Evolutionary conservation across 495 filamentous ascomycete genomes (phyloP), one percentile per base, ranked within the genome.

Genomic region (Daldinia decipiens): DNA sequence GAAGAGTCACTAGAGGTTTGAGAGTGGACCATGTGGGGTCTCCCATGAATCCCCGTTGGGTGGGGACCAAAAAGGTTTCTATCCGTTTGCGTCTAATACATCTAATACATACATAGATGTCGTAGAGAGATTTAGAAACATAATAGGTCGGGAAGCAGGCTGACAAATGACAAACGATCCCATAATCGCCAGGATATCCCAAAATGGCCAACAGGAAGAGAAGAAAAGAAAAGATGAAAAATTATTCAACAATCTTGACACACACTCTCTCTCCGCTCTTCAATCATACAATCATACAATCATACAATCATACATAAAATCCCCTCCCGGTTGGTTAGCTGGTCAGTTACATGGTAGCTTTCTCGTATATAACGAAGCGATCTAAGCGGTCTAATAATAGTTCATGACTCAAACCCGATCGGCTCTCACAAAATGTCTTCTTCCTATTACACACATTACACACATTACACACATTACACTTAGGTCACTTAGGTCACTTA

Each of bases 51-150:
- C 50, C 65, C 32, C 50, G 65, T 61, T 60, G 47, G 47, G 65
- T 67, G 65, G 65, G 57, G 65, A 54, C 32, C 21, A 32, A 31
- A 53, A 53, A 53, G 54, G 50, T 59, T 64, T 59, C 54, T 5
- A 45, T 62, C 66, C 66, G 66, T 63, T 69, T 69, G 65, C 65
- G 50, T 60, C 47, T 24, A n/a, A n/a, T n/a, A n/a, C n/a, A n/a
- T n/a, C n/a, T n/a, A n/a, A n/a, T n/a, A n/a, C n/a, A n/a, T n/a
- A n/a, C n/a, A n/a, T n/a, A 47, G 19, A 47, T 24, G 43, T 47
- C 9, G 17, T 21, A 47, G 17, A 47, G 43, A 47, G 43, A 47
- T 47, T 24, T 21, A 8, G 8, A 0, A 24, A 24, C 19, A 24
- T 47, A 11, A 24, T 47, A 47, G 17, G 45, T 61, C 58, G 13